These are phyloP conservation scores for Aurinia saxatilis DNA, from an alignment of 345 rosid genomes.

Conservation along the genomic window DNA sequence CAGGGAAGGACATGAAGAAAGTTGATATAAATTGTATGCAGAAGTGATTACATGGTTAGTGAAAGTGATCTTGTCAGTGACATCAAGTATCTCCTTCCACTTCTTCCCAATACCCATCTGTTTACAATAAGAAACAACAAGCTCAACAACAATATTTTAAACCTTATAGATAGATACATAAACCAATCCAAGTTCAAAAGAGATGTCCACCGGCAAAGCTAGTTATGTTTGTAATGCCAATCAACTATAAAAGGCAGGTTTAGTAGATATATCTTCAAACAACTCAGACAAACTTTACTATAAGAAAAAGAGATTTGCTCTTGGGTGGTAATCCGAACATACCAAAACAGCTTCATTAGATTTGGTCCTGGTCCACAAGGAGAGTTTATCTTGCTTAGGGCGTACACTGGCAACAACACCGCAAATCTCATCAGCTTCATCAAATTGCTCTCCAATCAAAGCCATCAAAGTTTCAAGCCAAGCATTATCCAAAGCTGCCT, in stretches of 20 bases:
- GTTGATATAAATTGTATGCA: neutral
- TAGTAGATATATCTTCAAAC: neutral
- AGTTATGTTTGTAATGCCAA: neutral
- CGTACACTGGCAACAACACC: conserved; percentile 94
- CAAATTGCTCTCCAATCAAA: conserved; percentile 90
- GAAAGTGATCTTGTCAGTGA: conserved; percentile 69
- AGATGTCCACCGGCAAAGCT: neutral
- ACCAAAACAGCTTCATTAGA: conserved; percentile 95
- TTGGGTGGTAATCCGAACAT: neutral
- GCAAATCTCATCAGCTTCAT: conserved; percentile 82
- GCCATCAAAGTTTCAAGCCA: conserved; percentile 97
- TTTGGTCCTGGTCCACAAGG: conserved; percentile 86
- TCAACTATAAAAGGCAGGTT: neutral
- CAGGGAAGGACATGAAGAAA: neutral
- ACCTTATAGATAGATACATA: neutral
- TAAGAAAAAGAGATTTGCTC: neutral
- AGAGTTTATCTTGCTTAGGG: conserved; percentile 73
- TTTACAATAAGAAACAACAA: conserved; percentile 5
- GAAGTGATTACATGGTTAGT: conserved; percentile 59
- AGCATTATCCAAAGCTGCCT: conserved; percentile 49
- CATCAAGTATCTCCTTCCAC: conserved; percentile 86
- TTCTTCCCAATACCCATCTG: conserved; percentile 89
- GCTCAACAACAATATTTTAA: too few relatives aligned
- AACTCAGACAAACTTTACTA: neutral
- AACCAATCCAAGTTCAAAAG: neutral